phyloP scores from a whole-genome alignment of 345 rosid genomes.

The Rubroshorea leprosula region DNA sequence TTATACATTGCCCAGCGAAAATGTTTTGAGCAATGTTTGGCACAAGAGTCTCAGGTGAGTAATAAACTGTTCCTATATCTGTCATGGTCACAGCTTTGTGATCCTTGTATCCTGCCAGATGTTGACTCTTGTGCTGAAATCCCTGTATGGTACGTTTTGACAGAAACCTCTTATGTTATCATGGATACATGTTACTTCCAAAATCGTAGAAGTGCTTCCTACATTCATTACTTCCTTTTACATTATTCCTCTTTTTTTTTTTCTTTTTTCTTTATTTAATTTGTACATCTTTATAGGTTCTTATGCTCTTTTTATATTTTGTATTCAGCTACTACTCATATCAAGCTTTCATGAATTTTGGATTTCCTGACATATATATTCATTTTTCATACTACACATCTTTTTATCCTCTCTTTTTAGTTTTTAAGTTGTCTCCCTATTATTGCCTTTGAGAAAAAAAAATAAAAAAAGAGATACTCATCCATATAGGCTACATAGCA shows the following conservation, averaged over 20 bases:
- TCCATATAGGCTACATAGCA: no score
- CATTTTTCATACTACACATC: no score
- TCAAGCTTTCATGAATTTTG: slow-evolving; percentile 73
- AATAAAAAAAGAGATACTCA: no score
- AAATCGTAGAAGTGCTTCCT: background rate
- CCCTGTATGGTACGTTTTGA: background rate
- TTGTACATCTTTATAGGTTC: background rate
- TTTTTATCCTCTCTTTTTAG: no score
- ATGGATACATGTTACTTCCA: background rate
- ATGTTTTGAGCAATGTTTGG: slow-evolving; percentile 1
- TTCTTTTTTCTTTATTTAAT: background rate
- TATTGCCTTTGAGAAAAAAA: no score
- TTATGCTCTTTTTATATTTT: background rate
- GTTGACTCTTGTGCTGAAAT: background rate
- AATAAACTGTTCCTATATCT: background rate
- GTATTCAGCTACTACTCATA: slow-evolving; percentile 81
- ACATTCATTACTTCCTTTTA: no score
- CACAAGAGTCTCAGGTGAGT: background rate
- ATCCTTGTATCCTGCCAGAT: background rate
- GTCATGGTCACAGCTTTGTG: background rate
- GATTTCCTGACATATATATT: slow-evolving; percentile 77
- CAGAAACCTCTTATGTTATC: background rate
- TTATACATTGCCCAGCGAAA: background rate
- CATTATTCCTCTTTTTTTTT: background rate
- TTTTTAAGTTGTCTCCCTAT: no score